Evolutionary conservation across 2,329 filamentous ascomycete species (phyloP), one percentile per base, ranked within the genome.

Genomic region (Fusarium sp.): DNA sequence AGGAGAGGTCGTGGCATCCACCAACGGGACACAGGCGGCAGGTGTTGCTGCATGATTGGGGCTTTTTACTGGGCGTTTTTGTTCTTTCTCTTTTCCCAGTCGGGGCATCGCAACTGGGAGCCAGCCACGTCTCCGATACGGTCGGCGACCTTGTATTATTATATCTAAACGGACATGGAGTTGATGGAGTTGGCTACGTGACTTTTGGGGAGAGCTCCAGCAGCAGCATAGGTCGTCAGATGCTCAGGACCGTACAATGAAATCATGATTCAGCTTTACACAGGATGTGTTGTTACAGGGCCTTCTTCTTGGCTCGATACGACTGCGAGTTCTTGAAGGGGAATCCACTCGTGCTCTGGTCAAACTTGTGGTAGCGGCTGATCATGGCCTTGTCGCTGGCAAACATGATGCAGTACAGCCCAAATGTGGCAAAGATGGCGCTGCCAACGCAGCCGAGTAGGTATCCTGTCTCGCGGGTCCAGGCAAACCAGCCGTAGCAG

Each of bases 401-500:
- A 70, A 84, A 84, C 80, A 84, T 78, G 66, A 82, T 76, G 65
- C 80, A 79, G 74, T 79, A 75, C 45, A 80, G 43, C 63, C 80
- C 94, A 52, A 93, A 84, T 3, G 86, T 85, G 2, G 90, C 90
- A 68, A 95, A 83, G 38, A 84, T 75, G 9, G 86, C 85, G 73
- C 87, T 91, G 22, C 87, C 90, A 2, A 88, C 76, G 72, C 90
- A 87, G 0, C 90, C 93, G 6, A 94, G 80, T 2, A 88, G 82
- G 79, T 92, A 93, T 0, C 87, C 89, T 12, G 88, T 85, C 77
- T 90, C 87, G 7, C 86, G 85, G 81, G 84, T 85, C 63, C 85
- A 82, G n/a, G 87, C 86, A 83, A 91, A 94, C 80, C 91, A 88
- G 58, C 87, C 87, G 83, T 95, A 97, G 78, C 89, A 87, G 81